Conservation (phyloP, 495 filamentous ascomycete species). For the Talaromyces nanjingensis region DNA sequence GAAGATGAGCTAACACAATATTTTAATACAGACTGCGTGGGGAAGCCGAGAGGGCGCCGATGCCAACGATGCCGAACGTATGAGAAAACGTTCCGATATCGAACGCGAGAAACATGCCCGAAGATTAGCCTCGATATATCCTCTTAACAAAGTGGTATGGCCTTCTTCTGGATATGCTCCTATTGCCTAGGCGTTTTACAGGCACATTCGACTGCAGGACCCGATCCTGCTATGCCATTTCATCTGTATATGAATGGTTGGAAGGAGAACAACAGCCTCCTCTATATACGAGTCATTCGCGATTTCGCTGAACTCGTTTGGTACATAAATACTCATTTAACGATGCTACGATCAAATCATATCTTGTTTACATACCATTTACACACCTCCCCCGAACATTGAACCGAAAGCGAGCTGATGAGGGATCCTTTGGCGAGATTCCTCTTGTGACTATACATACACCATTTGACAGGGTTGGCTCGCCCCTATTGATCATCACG, state of each 20-base stretch:
- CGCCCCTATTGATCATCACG: background rate
- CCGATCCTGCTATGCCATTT: background rate
- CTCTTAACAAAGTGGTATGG: constrained; percentile 1
- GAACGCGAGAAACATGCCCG: constrained; percentile 28
- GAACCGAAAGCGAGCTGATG: background rate
- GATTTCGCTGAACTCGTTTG: background rate
- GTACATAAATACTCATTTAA: background rate
- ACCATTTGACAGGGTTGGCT: background rate
- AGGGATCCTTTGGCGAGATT: background rate
- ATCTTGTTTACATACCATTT: background rate
- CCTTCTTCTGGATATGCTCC: background rate
- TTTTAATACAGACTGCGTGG: constrained; percentile 44
- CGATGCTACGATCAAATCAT: background rate
- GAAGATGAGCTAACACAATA: background rate
- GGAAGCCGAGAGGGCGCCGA: constrained; percentile 53
- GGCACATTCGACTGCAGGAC: background rate
- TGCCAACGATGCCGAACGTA: constrained; percentile 48
- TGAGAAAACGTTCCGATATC: constrained; percentile 42
- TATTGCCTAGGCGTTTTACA: background rate
- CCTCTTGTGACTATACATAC: background rate
- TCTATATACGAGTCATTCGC: background rate
- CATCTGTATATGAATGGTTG: background rate
- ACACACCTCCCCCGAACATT: background rate
- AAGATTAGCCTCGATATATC: background rate
- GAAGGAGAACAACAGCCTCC: background rate